phyloP scores from a whole-genome alignment of 2,329 filamentous ascomycete genomes.

The Coniella vitis region DNA sequence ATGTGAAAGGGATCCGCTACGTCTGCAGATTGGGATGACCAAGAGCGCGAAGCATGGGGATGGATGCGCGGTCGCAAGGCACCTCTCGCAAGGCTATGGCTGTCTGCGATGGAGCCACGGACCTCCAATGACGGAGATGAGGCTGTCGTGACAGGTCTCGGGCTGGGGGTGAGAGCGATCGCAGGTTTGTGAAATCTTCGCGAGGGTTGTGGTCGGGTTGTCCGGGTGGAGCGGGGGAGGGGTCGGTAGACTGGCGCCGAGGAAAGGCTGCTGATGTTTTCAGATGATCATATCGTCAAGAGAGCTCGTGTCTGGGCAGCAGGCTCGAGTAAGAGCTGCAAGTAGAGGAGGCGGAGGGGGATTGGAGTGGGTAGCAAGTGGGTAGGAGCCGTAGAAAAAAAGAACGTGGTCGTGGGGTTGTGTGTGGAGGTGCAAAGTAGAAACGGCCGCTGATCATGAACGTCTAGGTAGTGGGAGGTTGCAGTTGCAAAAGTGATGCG shows the following conservation, averaged over 20 bases:
- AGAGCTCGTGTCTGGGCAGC: not conserved
- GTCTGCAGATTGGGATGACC: not conserved
- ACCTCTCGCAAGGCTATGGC: too few relatives aligned
- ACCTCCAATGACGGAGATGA: not conserved
- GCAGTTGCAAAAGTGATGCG: not conserved
- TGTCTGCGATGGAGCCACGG: not conserved
- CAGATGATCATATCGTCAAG: not conserved
- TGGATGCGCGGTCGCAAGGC: not conserved
- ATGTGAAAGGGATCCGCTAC: too few relatives aligned
- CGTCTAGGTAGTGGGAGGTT: not conserved
- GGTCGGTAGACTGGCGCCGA: not conserved
- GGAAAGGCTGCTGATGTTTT: not conserved
- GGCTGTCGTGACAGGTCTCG: not conserved
- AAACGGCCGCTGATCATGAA: too few relatives aligned
- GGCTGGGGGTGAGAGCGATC: not conserved
- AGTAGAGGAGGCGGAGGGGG: not conserved
- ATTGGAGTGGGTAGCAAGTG: not conserved
- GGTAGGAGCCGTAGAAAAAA: not conserved
- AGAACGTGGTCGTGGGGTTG: too few relatives aligned
- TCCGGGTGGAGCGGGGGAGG: conserved; percentile 1
- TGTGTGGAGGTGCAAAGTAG: too few relatives aligned
- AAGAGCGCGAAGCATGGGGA: not conserved
- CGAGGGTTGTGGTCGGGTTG: not conserved
- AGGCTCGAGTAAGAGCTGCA: not conserved
- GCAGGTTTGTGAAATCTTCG: not conserved